Evolutionary conservation across 768 basidiomycete genomes (phyloP), one percentile per base, ranked within the genome.

Genomic region (Multifurca ochricompacta): DNA sequence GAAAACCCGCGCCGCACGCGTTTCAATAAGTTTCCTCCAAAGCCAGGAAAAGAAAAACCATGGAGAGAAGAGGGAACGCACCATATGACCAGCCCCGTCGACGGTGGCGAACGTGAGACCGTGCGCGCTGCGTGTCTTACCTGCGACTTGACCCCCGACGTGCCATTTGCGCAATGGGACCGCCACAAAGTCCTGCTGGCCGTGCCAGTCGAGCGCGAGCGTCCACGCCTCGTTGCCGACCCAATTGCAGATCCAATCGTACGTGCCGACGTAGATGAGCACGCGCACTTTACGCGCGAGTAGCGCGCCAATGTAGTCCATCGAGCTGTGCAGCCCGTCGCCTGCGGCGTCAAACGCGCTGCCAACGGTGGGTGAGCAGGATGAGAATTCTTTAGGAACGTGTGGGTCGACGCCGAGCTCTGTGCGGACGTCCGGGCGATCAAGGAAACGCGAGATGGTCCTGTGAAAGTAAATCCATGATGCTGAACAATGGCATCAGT

Each of bases 71-170:
- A 18, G 16, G 27, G 19, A 31, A 31, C 60, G 39, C 36, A 83
- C 83, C 83, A 85, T 84, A 70, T 89, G 87, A n/a, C 87, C 87
- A 16, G 84, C 86, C 9, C 74, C 82, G 36, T 75, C 67, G 40
- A 86, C 70, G 1, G 78, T 83, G 6, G 74, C 77, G 65, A 80
- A 86, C 10, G 81, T 85, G 49, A 91, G 67, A 8, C 77, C 77
- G 5, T 73, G 74, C 23, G 73, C 73, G 43, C 70, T 73, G 61
- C 81, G 77, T 32, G 77, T 79, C 59, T 71, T 68, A 3, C 85
- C 85, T 0, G 74, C 84, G 7, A 65, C 64, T 47, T 74, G 63
- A 1, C 77, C 81, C 43, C 77, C 70, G 14, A 85, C 75, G 2
- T 62, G 61, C 84, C 84, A 88, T 9, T 78, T 71, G 41, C 70